Percentiles rank a stretch among this genome's conserved stretches.
Evolutionary conservation across 495 filamentous ascomycete genomes (phyloP).

Genomic region (Trichoderma virens): DNA sequence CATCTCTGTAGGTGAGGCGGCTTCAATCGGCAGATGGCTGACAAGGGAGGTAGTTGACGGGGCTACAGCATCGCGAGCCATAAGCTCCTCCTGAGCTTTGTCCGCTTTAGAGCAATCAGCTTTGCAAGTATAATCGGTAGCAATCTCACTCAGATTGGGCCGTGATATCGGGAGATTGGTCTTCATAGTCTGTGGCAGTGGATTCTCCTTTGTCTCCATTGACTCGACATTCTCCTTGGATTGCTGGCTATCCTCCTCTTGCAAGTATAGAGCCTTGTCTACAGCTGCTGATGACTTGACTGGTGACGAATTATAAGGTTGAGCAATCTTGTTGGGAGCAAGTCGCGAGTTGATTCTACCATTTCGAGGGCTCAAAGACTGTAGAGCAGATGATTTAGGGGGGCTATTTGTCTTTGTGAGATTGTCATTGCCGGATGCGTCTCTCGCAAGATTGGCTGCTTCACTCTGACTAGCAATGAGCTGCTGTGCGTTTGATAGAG

Average conservation of each 20-base stretch:
- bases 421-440: too few species aligned
- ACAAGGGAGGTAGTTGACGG: background rate
- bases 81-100: background rate
- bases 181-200: background rate
- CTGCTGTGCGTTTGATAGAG: background rate
- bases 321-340: background rate
- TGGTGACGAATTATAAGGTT: background rate
- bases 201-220: background rate
- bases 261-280: background rate
- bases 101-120: background rate
- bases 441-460: background rate
- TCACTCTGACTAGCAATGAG: background rate
- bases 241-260: background rate
- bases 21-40: background rate
- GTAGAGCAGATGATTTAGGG: background rate
- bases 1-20: background rate
- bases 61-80: background rate
- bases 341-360: constrained; percentile 1
- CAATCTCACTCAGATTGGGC: background rate
- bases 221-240: background rate
- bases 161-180: background rate
- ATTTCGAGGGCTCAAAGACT: background rate
- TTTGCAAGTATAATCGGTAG: background rate
- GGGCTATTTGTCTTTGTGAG: background rate
- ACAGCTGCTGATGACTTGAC: background rate